Evolutionary conservation across 805 yeast species (phyloP), one percentile per base, ranked within the genome.

Genomic region (Candida oleophila): DNA sequence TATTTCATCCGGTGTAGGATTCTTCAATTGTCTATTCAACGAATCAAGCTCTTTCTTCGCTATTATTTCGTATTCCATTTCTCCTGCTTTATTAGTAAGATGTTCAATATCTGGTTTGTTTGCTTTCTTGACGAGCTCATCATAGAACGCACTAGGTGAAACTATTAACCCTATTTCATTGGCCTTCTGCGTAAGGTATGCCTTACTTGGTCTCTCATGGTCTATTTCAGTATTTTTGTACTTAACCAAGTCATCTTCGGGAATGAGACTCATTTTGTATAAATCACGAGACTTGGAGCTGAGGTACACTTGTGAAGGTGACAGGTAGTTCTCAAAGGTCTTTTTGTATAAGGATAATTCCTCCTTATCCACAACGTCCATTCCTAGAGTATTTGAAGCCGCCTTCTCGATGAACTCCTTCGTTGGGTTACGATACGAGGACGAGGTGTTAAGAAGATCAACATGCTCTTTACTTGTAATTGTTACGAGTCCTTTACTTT

Each of bases 141-240:
- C 73, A 42, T 66, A 62, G 18, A 58, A 56, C 16, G 55, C 51
- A 1, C 66, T 45, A 1, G 73, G 50, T 0, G 70, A 53, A 2
- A 69, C 55, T 18, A 62, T 62, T 20, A 65, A 53, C 1, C 73
- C 73, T 35, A 65, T 46, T 16, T 64, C 60, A 49, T 66, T 65
- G 12, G 76, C 73, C 48, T 66, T 69, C 3, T 53, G 40, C 1
- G 68, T 63, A 16, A 69, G 50, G 46, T 68, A 69, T 1, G 55
- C 60, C 47, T 62, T 62, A 15, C 55, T 54, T 3, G 76, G 76
- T 42, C 62, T 66, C 21, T 64, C 68, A 45, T 59, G 52, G 19
- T 68, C 69, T 0, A 55, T 55, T 36, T 53, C 55, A 15, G 57
- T 40, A 9, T 43, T 44, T 37, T 56, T 57, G 33, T 53, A 57